A percentile compares a stretch with the other conserved stretches of the same genome.
Conservation (phyloP, 2,329 filamentous ascomycete genomes). For the Aspergillus viridinutans region DNA sequence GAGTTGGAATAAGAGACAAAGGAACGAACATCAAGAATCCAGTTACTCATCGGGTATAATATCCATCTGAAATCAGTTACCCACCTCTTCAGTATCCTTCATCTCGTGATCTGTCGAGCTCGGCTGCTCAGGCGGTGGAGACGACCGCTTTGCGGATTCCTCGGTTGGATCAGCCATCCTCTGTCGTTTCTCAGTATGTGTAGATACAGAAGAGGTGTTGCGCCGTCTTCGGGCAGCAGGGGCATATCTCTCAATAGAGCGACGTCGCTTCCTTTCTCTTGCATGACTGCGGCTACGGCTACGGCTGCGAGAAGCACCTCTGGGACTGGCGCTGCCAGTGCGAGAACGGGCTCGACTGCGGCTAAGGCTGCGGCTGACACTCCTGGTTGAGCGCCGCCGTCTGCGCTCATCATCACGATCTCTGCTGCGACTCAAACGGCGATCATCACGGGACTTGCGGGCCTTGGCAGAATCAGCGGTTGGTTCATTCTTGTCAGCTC, state of each 20-base stretch:
- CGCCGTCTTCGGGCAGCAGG: slow-evolving; percentile 38
- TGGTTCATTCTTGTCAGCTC: slow-evolving; percentile 40
- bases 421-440: slow-evolving; percentile 38
- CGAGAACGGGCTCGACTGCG: slow-evolving; percentile 20
- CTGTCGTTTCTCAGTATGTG: slow-evolving; percentile 40
- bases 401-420: slow-evolving; percentile 30
- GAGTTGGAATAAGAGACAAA: slow-evolving; percentile 7
- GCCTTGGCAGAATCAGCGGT: slow-evolving; percentile 50
- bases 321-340: neutral
- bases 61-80: slow-evolving; percentile 20
- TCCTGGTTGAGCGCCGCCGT: slow-evolving; percentile 21
- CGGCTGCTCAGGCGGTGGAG: slow-evolving; percentile 15
- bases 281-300: slow-evolving; percentile 28
- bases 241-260: slow-evolving; percentile 44
- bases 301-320: slow-evolving; percentile 12
- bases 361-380: slow-evolving; percentile 26
- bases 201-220: slow-evolving; percentile 41
- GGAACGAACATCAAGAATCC: slow-evolving; percentile 10
- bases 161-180: slow-evolving; percentile 38
- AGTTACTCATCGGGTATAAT: neutral
- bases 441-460: slow-evolving; percentile 39
- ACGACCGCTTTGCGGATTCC: slow-evolving; percentile 19
- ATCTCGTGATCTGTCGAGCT: slow-evolving; percentile 16
- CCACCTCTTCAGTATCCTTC: slow-evolving; percentile 29
- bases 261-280: slow-evolving; percentile 39